Evolutionary conservation across 2,329 filamentous ascomycete species (phyloP).

Genomic region (Penicillium sp.): DNA sequence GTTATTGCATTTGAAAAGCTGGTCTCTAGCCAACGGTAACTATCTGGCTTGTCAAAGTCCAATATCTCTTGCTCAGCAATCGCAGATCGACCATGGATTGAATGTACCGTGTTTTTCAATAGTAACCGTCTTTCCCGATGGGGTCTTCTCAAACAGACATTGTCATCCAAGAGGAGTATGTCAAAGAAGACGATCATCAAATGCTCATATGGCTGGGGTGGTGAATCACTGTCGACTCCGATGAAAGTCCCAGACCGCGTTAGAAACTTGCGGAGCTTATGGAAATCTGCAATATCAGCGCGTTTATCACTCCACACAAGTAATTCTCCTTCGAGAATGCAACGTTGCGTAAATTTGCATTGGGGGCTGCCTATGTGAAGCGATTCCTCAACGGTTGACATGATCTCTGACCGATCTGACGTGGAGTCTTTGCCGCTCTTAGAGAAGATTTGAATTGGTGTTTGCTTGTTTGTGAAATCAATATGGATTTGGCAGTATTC

Average conservation of each 20-base stretch:
- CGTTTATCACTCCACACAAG: conserved; percentile 72
- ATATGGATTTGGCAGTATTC: conserved; percentile 91
- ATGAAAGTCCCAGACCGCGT: conserved; percentile 69
- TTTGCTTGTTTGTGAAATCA: conserved; percentile 56
- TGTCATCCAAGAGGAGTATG: conserved; percentile 57
- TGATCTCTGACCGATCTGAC: conserved; percentile 62
- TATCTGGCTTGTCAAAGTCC: conserved; percentile 60
- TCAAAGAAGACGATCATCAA: conserved; percentile 64
- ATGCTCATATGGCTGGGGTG: conserved; percentile 56
- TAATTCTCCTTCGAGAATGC: conserved; percentile 82
- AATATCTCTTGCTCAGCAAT: conserved; percentile 67
- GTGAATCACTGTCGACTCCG: conserved; percentile 68
- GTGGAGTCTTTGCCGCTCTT: conserved; percentile 93
- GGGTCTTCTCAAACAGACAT: conserved; percentile 50
- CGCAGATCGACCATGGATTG: conserved; percentile 62
- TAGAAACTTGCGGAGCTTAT: conserved; percentile 80
- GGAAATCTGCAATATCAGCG: conserved; percentile 69
- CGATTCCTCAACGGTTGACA: conserved; percentile 63
- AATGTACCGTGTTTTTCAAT: conserved; percentile 57
- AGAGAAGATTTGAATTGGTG: conserved; percentile 77
- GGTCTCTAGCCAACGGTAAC: conserved; percentile 57
- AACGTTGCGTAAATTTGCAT: conserved; percentile 63
- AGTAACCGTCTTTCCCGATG: conserved; percentile 48
- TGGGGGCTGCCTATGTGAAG: conserved; percentile 60
- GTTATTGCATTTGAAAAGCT: conserved; percentile 69